Evolutionary conservation across 1,139 yeast genomes (phyloP).

Genomic region (Saccharomyces hybrid): DNA sequence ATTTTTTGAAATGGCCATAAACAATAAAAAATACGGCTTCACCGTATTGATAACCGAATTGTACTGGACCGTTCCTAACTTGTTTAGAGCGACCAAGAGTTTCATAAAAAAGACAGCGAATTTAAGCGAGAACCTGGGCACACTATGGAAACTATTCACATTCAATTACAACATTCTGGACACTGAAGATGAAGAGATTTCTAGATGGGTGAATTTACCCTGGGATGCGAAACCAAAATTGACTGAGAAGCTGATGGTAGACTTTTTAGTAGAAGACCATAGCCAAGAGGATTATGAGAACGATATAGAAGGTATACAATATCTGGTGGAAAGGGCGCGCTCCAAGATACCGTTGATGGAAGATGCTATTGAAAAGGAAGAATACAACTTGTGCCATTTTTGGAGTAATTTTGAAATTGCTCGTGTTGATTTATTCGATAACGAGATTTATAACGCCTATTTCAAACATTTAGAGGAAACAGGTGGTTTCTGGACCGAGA

Average conservation of each 20-base stretch:
- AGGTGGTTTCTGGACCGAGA: slow-evolving; percentile 75
- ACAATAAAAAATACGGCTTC: slow-evolving; percentile 73
- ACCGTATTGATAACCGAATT: slow-evolving; percentile 67
- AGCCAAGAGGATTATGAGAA: not conserved
- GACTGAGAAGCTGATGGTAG: slow-evolving; percentile 25
- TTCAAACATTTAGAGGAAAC: slow-evolving; percentile 55
- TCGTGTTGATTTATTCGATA: slow-evolving; percentile 59
- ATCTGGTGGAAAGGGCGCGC: slow-evolving; percentile 12
- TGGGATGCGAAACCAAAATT: slow-evolving; percentile 17
- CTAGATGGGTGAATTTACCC: slow-evolving; percentile 21
- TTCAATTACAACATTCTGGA: slow-evolving; percentile 28
- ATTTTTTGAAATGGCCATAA: slow-evolving; percentile 64
- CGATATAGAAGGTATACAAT: slow-evolving; percentile 13
- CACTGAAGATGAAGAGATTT: slow-evolving; percentile 13
- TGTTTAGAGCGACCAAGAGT: slow-evolving; percentile 61
- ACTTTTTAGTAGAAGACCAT: slow-evolving; percentile 10
- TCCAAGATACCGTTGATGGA: slow-evolving; percentile 17
- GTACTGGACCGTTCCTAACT: slow-evolving; percentile 68
- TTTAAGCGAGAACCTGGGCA: slow-evolving; percentile 40
- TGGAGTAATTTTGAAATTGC: slow-evolving; percentile 94
- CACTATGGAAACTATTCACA: slow-evolving; percentile 50
- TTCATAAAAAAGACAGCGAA: slow-evolving; percentile 41
- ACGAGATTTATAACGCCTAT: slow-evolving; percentile 52
- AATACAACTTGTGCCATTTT: slow-evolving; percentile 73
- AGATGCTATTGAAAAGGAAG: slow-evolving; percentile 53